Evolutionary conservation across 169 alveolate genomes (phyloP).

Genomic region (Cryptosporidium felis): DNA sequence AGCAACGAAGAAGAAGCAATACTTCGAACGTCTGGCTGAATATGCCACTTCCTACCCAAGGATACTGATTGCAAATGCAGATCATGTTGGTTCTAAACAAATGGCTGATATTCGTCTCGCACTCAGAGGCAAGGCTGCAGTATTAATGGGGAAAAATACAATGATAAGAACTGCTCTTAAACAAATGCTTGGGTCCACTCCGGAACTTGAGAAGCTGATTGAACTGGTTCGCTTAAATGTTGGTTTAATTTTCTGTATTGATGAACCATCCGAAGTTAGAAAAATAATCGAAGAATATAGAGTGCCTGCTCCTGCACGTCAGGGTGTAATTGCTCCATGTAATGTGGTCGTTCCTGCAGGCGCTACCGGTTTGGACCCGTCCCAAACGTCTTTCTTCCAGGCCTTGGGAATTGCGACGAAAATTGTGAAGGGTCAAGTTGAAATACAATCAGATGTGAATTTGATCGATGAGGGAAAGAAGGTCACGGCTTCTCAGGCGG

Average conservation of each 20-base stretch:
- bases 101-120: conserved; percentile 93
- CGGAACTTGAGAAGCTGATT: conserved; percentile 86
- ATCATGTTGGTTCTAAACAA: conserved; percentile 96
- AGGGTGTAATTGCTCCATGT: conserved; percentile 96
- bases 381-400: conserved; percentile 99
- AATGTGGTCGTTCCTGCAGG: conserved; percentile 99
- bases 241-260: conserved; percentile 96
- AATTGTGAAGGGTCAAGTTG: conserved; percentile 97
- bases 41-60: conserved; percentile 86
- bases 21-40: conserved; percentile 85
- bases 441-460: conserved; percentile 94
- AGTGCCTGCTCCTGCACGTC: conserved; percentile 98
- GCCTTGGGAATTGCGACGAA: conserved; percentile 98
- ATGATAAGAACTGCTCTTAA: conserved; percentile 92
- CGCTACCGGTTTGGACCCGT: conserved; percentile 99
- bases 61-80: conserved; percentile 90
- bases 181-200: conserved; percentile 82
- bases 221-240: conserved; percentile 91
- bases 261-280: conserved; percentile 91
- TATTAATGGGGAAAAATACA: conserved; percentile 97
- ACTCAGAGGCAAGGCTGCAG: conserved; percentile 90
- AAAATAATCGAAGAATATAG: conserved; percentile 88
- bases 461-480: conserved; percentile 93
- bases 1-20: conserved; percentile 85
- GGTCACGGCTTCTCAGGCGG: conserved; percentile 96